Evolutionary conservation across 306 rosid genomes (phyloP).

Genomic region (Rosa chinensis): DNA sequence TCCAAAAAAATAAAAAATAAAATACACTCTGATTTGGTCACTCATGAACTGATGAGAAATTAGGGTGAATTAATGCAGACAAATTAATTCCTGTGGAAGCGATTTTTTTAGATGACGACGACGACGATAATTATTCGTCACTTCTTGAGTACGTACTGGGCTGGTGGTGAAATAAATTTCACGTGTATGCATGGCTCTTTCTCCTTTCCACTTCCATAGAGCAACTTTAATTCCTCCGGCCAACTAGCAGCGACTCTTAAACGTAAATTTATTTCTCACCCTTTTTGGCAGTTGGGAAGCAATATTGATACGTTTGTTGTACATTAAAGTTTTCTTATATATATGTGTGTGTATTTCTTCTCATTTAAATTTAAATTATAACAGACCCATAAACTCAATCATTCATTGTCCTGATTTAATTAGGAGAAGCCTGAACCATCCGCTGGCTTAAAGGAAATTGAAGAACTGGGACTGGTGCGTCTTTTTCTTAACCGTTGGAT

Average conservation of each 20-base stretch:
- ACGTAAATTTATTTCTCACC: constrained; percentile 10
- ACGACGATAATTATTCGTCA: background rate
- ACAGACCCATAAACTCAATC: background rate
- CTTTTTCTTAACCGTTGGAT: no score
- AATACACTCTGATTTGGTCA: background rate
- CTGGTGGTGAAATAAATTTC: background rate
- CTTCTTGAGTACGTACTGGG: background rate
- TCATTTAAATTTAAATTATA: background rate
- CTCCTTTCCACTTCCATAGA: background rate
- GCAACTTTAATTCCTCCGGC: background rate
- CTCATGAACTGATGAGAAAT: background rate
- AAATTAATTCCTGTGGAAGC: background rate
- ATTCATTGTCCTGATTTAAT: background rate
- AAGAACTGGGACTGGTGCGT: background rate
- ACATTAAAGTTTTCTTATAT: no score
- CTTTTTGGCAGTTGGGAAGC: constrained; percentile 6
- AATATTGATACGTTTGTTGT: background rate
- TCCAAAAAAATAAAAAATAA: no score
- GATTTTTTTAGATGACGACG: background rate
- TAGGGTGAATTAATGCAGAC: background rate
- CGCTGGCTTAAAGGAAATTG: background rate
- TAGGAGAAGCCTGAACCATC: background rate
- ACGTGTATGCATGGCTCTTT: background rate
- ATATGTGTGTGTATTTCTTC: background rate
- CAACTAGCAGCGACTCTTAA: background rate